phyloP scores from a whole-genome alignment of 2,329 filamentous ascomycete genomes.

The Verticillium nubilum region DNA sequence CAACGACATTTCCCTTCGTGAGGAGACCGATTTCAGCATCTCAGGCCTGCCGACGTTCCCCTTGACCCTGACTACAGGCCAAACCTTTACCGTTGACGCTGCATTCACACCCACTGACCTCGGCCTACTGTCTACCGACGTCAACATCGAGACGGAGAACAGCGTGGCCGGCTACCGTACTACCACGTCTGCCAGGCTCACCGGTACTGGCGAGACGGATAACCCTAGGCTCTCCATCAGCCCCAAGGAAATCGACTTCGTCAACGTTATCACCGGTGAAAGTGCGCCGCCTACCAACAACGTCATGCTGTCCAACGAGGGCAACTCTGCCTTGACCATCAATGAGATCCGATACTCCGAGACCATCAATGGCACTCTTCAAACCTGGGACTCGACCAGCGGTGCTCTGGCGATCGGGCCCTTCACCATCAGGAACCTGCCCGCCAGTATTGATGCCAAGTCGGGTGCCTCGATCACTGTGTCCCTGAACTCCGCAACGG shows the following conservation, averaged over 20 bases:
- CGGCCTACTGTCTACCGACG: constrained; percentile 40
- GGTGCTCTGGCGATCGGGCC: constrained; percentile 34
- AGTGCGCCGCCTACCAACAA: constrained; percentile 33
- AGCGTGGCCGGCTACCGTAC: constrained; percentile 37
- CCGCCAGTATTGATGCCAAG: constrained; percentile 34
- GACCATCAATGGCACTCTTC: constrained; percentile 37
- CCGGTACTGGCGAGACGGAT: constrained; percentile 41
- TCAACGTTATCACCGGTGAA: constrained; percentile 39
- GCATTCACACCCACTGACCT: constrained; percentile 39
- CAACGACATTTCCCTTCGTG: constrained; percentile 27
- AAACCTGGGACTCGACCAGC: constrained; percentile 27
- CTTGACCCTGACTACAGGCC: constrained; percentile 24
- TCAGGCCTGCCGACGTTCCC: constrained; percentile 25
- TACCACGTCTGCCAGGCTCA: constrained; percentile 38
- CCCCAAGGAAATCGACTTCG: constrained; percentile 43
- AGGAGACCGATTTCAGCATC: constrained; percentile 29
- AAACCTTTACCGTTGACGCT: constrained; percentile 35
- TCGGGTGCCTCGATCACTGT: constrained; percentile 33
- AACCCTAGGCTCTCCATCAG: constrained; percentile 39
- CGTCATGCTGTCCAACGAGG: constrained; percentile 43
- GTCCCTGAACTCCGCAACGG: constrained; percentile 37
- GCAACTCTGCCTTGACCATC: constrained; percentile 39
- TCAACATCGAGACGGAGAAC: constrained; percentile 44
- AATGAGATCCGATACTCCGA: constrained; percentile 36
- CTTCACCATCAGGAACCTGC: constrained; percentile 44